These are phyloP conservation scores for Amphicarpaea edgeworthii DNA, from an alignment of 306 rosid genomes.

Conservation along the genomic window DNA sequence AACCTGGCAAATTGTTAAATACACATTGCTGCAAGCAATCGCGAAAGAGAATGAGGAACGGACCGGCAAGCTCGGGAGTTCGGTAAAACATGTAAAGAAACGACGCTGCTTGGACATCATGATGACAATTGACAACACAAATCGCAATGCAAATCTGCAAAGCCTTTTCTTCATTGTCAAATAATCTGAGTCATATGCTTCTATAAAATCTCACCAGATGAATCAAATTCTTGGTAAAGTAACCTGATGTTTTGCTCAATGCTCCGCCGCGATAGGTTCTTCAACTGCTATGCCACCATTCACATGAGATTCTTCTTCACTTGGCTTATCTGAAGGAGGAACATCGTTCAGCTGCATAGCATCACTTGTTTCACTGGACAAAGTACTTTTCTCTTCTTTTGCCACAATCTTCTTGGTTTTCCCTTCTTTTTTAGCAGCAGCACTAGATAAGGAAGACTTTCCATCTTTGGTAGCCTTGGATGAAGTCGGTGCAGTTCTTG, in stretches of 20 bases:
- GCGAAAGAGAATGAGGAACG: slow-evolving; percentile 56
- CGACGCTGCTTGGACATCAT: slow-evolving; percentile 69
- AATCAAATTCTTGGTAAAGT: slow-evolving; percentile 45
- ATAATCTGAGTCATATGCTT: slow-evolving; percentile 60
- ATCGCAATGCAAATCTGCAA: slow-evolving; percentile 66
- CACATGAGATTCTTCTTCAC: slow-evolving; percentile 51
- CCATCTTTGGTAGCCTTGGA: slow-evolving; percentile 53
- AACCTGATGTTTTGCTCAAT: slow-evolving; percentile 49
- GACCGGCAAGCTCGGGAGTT: slow-evolving; percentile 61
- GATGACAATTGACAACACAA: slow-evolving; percentile 50
- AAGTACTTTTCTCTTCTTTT: slow-evolving; percentile 37
- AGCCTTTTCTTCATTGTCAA: slow-evolving; percentile 64
- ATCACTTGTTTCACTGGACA: slow-evolving; percentile 36
- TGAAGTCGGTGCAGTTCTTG: slow-evolving; percentile 54
- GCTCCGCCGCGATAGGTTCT: slow-evolving; percentile 52
- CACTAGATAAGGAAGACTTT: slow-evolving; percentile 45
- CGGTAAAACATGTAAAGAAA: slow-evolving; percentile 59
- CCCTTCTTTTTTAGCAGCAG: slow-evolving; percentile 46
- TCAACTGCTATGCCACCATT: slow-evolving; percentile 60
- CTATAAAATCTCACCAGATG: slow-evolving; percentile 54
- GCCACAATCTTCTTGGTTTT: slow-evolving; percentile 33
- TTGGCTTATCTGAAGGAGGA: slow-evolving; percentile 50
- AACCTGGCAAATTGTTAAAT: slow-evolving; percentile 66
- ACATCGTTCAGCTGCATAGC: slow-evolving; percentile 48
- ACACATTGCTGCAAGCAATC: slow-evolving; percentile 72